A percentile compares a stretch with the other conserved stretches of the same genome.
These are phyloP conservation scores for Puccinia sorghi DNA, from an alignment of 1,284 basidiomycete species.

Conservation along the genomic window DNA sequence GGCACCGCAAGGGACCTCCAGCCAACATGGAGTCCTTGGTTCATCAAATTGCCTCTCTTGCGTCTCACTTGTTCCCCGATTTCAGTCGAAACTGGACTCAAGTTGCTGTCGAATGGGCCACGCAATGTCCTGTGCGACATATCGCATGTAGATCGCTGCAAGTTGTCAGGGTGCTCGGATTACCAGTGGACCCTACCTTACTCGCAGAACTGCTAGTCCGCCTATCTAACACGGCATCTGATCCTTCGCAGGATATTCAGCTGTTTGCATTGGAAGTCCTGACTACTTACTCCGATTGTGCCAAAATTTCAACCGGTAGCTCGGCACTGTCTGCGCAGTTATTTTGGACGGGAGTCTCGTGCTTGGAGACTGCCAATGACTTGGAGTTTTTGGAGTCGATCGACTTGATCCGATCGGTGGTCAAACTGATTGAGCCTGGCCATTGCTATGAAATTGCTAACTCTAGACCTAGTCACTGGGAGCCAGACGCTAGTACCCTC, in stretches of 20 bases:
- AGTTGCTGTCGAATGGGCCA: slow-evolving; percentile 49
- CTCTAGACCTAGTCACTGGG: slow-evolving; percentile 35
- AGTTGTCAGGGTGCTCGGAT: slow-evolving; percentile 38
- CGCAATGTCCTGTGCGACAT: slow-evolving; percentile 49
- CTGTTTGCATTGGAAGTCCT: slow-evolving; percentile 49
- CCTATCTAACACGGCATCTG: slow-evolving; percentile 42
- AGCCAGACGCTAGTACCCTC: slow-evolving; percentile 31
- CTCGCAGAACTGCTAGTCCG: slow-evolving; percentile 41
- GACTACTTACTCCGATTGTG: slow-evolving; percentile 34
- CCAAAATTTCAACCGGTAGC: slow-evolving; percentile 31
- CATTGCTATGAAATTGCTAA: slow-evolving; percentile 38
- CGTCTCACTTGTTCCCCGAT: slow-evolving; percentile 28
- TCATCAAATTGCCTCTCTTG: slow-evolving; percentile 28
- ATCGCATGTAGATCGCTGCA: slow-evolving; percentile 47
- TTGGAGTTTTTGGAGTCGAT: slow-evolving; percentile 46
- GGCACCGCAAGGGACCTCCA: slow-evolving; percentile 46
- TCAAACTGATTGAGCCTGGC: slow-evolving; percentile 27
- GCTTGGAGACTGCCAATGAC: slow-evolving; percentile 44
- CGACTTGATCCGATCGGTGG: slow-evolving; percentile 23
- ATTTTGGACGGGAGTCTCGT: slow-evolving; percentile 46
- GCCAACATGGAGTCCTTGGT: slow-evolving; percentile 40
- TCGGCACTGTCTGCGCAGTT: slow-evolving; percentile 30
- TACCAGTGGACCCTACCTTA: slow-evolving; percentile 24
- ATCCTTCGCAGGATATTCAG: slow-evolving; percentile 45
- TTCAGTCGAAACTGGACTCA: slow-evolving; percentile 43